A percentile compares a stretch with the other conserved stretches of the same genome.
phyloP scores from a whole-genome alignment of 2,329 filamentous ascomycete species.

The Fusarium sp. region DNA sequence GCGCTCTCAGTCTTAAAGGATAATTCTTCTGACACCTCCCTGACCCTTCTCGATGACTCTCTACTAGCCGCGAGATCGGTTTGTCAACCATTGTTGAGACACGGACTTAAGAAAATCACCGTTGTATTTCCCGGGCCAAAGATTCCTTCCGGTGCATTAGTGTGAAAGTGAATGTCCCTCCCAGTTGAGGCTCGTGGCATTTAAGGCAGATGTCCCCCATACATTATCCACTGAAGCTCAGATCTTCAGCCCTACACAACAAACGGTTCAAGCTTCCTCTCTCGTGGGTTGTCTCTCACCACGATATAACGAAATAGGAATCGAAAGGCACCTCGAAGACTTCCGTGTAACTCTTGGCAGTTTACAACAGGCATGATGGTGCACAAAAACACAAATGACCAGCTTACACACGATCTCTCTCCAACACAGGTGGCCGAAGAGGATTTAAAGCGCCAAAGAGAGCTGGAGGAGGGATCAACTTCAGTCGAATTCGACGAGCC shows the following conservation, averaged over 20 bases:
- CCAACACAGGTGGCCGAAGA: slow-evolving; percentile 2
- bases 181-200: not conserved
- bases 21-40: not conserved
- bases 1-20: not conserved
- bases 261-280: not conserved
- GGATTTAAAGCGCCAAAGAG: slow-evolving; percentile 19
- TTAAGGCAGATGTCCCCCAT: slow-evolving; percentile 10
- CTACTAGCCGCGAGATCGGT: slow-evolving; percentile 1
- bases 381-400: slow-evolving; percentile 14
- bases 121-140: not conserved
- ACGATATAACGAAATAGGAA: not conserved
- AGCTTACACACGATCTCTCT: slow-evolving; percentile 16
- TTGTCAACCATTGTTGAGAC: not conserved
- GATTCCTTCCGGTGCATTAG: slow-evolving; percentile 10
- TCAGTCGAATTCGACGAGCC: slow-evolving; percentile 38
- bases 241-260: not conserved
- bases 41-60: slow-evolving; percentile 9
- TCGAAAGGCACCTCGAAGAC: not conserved
- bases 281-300: not conserved
- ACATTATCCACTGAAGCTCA: not conserved
- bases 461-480: slow-evolving; percentile 38
- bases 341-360: not conserved
- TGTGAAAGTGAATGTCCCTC: not conserved
- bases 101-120: slow-evolving; percentile 31
- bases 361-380: slow-evolving; percentile 22